Evolutionary conservation across 176 grass and related monocot genomes (phyloP).

Genomic region (Pontederia paniculata): DNA sequence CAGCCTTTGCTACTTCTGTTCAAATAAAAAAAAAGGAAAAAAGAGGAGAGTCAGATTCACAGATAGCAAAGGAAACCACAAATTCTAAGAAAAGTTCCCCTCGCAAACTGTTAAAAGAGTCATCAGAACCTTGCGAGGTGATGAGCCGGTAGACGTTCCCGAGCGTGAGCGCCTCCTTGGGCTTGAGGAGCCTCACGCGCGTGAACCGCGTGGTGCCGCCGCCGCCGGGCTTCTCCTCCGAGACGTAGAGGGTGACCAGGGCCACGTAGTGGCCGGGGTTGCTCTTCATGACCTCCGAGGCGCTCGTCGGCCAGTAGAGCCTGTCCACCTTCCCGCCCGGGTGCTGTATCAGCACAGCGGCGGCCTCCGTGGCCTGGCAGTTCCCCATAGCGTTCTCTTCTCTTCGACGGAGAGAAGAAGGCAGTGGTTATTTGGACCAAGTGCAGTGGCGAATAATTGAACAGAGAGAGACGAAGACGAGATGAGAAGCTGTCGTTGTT

Average conservation of each 20-base stretch:
- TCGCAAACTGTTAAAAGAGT: not conserved
- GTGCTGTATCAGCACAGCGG: slow-evolving; percentile 67
- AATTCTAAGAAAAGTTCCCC: not conserved
- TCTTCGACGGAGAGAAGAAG: too few species aligned
- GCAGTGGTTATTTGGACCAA: too few species aligned
- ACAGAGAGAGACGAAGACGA: too few species aligned
- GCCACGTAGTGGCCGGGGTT: slow-evolving; percentile 94
- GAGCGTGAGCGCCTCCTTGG: slow-evolving; percentile 61
- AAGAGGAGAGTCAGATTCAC: not conserved
- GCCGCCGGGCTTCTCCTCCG: slow-evolving; percentile 42
- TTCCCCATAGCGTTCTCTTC: slow-evolving; percentile 47
- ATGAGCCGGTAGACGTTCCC: slow-evolving; percentile 89
- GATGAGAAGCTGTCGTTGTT: too few species aligned
- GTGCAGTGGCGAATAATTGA: too few species aligned
- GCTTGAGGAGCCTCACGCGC: slow-evolving; percentile 84
- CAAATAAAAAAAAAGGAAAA: not conserved
- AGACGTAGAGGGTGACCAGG: slow-evolving; percentile 65
- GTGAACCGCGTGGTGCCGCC: slow-evolving; percentile 53
- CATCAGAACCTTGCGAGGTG: slow-evolving; percentile 48
- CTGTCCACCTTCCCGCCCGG: slow-evolving; percentile 67
- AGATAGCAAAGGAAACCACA: not conserved
- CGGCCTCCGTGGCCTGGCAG: slow-evolving; percentile 86
- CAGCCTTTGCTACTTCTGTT: slow-evolving; percentile 73
- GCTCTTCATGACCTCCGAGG: slow-evolving; percentile 67
- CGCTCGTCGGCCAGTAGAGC: slow-evolving; percentile 59